phyloP scores from a whole-genome alignment of 345 rosid genomes.

The Salix koriyanagi region DNA sequence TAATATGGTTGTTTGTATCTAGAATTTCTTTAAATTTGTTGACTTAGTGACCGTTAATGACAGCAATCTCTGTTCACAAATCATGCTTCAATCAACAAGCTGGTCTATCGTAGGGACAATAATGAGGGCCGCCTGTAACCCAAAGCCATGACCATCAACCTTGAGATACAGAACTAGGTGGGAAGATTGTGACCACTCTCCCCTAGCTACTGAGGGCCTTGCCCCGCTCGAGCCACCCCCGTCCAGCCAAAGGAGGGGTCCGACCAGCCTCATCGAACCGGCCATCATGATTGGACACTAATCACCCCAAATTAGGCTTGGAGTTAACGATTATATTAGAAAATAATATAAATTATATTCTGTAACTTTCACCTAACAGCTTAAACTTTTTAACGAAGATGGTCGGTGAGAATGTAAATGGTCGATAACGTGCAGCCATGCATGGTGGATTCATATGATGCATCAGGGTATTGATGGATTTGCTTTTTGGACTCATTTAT shows the following conservation, averaged over 20 bases:
- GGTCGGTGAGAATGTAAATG: not conserved
- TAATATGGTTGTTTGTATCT: not conserved
- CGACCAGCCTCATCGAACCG: too few relatives aligned
- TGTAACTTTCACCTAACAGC: accelerated
- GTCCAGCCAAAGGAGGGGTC: not conserved
- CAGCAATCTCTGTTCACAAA: conserved; percentile 8
- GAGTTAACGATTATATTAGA: not conserved
- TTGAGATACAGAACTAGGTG: not conserved
- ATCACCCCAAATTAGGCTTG: not conserved
- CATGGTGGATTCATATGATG: not conserved
- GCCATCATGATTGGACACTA: not conserved
- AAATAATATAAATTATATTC: too few relatives aligned
- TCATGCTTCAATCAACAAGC: conserved; percentile 14
- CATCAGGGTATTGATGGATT: not conserved
- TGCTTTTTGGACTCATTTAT: not conserved
- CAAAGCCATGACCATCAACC: conserved; percentile 2
- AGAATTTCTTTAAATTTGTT: not conserved
- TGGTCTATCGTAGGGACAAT: conserved; percentile 1
- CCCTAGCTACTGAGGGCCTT: not conserved
- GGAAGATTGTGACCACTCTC: not conserved
- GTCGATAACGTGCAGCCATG: conserved; percentile 1
- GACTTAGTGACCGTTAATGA: not conserved
- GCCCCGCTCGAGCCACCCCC: not conserved
- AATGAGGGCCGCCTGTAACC: conserved; percentile 13
- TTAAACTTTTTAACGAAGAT: too few relatives aligned